Base-by-base conservation (phyloP, 2,329 filamentous ascomycete genomes). In the Didymella keratinophila region DNA sequence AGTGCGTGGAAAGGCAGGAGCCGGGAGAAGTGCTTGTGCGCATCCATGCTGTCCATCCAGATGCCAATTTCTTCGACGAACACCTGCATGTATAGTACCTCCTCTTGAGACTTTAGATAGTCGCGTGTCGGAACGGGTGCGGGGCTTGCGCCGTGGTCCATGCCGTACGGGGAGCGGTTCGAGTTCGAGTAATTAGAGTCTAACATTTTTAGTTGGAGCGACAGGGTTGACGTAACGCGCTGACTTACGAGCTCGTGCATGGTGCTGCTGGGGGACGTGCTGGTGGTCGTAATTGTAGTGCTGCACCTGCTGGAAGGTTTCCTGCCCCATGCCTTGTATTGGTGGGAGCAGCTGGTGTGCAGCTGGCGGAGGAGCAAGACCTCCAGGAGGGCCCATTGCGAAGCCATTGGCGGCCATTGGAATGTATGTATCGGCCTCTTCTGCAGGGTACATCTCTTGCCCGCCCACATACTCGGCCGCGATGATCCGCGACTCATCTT, bases 31-130 rank as follows among this genome's bases (percentile, higher is more conserved):
- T 96, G 91, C 78, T 94, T 94, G 64, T 89, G 84, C 32, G 87
- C 84, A 78, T 96, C 92, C 81, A 97, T 87, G 41, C 88, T 91
- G 77, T 97, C 94, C 91, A 98, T 96, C 92, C 94, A 97, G 3
- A 92, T 78, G 0, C 90, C 93, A 2, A 98, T 91, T 65, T 97
- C 90, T 70, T 96, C 90, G 7, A 96, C 89, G 73, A 96, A 98
- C 0, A 93, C 88, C 74, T 96, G 92, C 89, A 97, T 92, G 72
- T 93, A 93, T n/a, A 89, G 80, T 0, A 95, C 85, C 73, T 97
- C 92, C 57, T 96, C 91, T 10, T 88, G 85, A 3, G 86, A 87
- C 63, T 86, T 88, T 44, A 97, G 82, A 66, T 86, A 91, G 50
- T 90, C 85, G 36, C 86, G 80, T 28, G 78, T 77, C 75, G 66